phyloP scores from a whole-genome alignment of 371 early-diverging fungal species.

The Lichtheimia hyalospora region DNA sequence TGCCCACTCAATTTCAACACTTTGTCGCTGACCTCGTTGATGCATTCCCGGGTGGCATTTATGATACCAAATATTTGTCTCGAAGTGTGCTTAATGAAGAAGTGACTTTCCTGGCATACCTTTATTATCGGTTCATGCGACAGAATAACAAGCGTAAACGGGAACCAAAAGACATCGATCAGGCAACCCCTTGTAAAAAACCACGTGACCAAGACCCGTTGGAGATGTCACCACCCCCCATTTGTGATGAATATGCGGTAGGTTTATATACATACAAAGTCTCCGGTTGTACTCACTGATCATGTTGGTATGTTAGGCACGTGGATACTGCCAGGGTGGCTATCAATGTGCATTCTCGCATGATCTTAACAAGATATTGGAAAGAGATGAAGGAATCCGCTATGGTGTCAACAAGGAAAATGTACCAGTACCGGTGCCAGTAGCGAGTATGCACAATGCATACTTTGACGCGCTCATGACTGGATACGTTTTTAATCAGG shows the following conservation, averaged over 20 bases:
- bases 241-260: slow-evolving; percentile 75
- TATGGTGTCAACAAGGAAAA: slow-evolving; percentile 1
- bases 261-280: slow-evolving; percentile 15
- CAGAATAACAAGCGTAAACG: background rate
- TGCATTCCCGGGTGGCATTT: slow-evolving; percentile 83
- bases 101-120: slow-evolving; percentile 74
- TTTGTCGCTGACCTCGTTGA: slow-evolving; percentile 75
- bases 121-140: slow-evolving; percentile 68
- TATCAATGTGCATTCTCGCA: slow-evolving; percentile 69
- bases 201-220: too few relatives aligned
- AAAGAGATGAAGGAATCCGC: slow-evolving; percentile 47
- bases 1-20: slow-evolving; percentile 67
- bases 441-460: slow-evolving; percentile 69
- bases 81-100: slow-evolving; percentile 63
- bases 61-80: slow-evolving; percentile 88
- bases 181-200: too few relatives aligned
- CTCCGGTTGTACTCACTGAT: background rate
- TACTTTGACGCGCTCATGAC: slow-evolving; percentile 96
- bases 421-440: background rate
- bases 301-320: slow-evolving; percentile 48
- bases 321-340: slow-evolving; percentile 71
- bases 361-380: slow-evolving; percentile 79
- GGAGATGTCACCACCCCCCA: too few relatives aligned
- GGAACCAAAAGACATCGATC: background rate
- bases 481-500: slow-evolving; percentile 75